Evolutionary conservation across 306 rosid genomes (phyloP).

Genomic region (Cucurbita maxima): DNA sequence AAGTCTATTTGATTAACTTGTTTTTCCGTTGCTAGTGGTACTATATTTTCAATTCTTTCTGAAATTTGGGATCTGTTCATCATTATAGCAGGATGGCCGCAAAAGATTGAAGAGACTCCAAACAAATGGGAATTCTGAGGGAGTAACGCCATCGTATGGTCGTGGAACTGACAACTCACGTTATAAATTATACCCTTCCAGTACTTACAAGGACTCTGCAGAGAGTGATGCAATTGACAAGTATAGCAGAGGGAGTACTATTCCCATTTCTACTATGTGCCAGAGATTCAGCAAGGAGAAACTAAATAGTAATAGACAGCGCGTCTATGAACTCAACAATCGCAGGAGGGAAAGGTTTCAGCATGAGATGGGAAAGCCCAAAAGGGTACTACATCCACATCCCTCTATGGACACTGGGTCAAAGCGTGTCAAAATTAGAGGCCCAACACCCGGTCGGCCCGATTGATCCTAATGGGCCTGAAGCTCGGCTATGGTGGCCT

Average conservation of each 20-base stretch:
- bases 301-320: conserved; percentile 18
- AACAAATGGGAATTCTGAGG: conserved; percentile 33
- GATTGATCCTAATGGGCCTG: conserved; percentile 10
- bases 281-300: conserved; percentile 47
- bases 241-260: conserved; percentile 27
- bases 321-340: conserved; percentile 14
- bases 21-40: not conserved
- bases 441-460: conserved; percentile 23
- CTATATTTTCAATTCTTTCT: not conserved
- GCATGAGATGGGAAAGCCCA: conserved; percentile 18
- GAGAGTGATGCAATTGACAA: conserved; percentile 27
- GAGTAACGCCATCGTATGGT: conserved; percentile 13
- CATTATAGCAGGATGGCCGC: conserved; percentile 36
- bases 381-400: conserved; percentile 28
- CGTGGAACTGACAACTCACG: conserved; percentile 38
- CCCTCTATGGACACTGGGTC: conserved; percentile 36
- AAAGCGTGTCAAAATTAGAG: conserved; percentile 70
- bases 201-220: conserved; percentile 13
- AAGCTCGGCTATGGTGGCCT: not conserved
- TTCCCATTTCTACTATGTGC: conserved; percentile 9
- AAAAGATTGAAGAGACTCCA: conserved; percentile 62
- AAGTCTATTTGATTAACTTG: not conserved
- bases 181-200: conserved; percentile 19
- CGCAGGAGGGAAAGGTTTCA: conserved; percentile 43
- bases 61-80: not conserved